Conservation (phyloP, 73 alveolate genomes). For the Paramecium pentaurelia region DNA sequence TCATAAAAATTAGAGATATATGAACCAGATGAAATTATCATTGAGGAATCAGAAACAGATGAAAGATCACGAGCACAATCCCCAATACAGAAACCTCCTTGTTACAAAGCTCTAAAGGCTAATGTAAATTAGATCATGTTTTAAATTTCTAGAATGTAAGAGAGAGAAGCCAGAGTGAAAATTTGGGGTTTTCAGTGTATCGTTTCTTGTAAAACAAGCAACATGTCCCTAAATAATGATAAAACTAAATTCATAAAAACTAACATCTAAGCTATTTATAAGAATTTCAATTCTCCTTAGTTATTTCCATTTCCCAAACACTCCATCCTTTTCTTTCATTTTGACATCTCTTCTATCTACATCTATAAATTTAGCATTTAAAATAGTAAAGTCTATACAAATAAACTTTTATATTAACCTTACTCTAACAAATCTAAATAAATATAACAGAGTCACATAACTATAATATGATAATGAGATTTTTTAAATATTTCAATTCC, state of each 20-base stretch:
- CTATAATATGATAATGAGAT: neutral
- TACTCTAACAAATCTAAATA: neutral
- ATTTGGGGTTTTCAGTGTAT: slow-evolving; percentile 11
- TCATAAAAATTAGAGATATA: neutral
- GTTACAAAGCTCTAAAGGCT: neutral
- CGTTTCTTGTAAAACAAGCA: neutral
- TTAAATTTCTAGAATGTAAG: neutral
- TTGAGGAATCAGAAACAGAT: slow-evolving; percentile 23
- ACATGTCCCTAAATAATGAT: neutral
- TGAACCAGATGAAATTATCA: slow-evolving; percentile 18
- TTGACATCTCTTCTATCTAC: neutral
- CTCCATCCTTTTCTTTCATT: neutral
- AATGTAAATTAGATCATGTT: neutral
- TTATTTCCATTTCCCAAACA: neutral
- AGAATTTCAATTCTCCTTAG: neutral
- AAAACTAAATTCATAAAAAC: neutral
- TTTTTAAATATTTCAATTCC: neutral
- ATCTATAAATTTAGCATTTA: neutral
- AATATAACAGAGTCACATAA: neutral
- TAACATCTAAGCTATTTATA: neutral
- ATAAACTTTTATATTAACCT: neutral
- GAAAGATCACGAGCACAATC: slow-evolving; percentile 3
- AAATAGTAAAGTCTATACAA: neutral
- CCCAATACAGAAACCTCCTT: slow-evolving; percentile 1
- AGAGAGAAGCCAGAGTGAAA: slow-evolving; percentile 11